Evolutionary conservation across 176 grass and related monocot species (phyloP).

Genomic region (Thalia dealbata): DNA sequence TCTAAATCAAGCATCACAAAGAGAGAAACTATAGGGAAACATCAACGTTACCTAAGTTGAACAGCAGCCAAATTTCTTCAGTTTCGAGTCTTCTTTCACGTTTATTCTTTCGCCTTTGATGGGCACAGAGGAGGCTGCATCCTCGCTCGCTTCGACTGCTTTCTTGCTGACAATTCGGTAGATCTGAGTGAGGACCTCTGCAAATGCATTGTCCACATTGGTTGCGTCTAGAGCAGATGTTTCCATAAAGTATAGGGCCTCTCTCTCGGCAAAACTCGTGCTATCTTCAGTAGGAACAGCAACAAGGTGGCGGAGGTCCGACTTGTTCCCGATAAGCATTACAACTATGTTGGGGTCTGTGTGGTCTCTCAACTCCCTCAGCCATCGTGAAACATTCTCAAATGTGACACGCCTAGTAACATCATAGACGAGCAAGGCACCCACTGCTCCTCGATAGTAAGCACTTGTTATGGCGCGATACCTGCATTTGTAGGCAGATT

Average conservation of each 20-base stretch:
- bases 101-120: slow-evolving; percentile 77
- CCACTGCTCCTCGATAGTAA: slow-evolving; percentile 83
- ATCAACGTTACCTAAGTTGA: slow-evolving; percentile 30
- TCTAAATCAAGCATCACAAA: neutral
- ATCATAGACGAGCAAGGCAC: slow-evolving; percentile 70
- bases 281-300: slow-evolving; percentile 65
- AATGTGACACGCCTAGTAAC: slow-evolving; percentile 71
- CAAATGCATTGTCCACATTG: slow-evolving; percentile 73
- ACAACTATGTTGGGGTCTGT: slow-evolving; percentile 89
- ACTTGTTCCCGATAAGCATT: slow-evolving; percentile 85
- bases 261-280: slow-evolving; percentile 57
- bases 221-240: slow-evolving; percentile 80
- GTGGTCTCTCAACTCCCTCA: slow-evolving; percentile 76
- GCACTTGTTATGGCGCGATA: slow-evolving; percentile 91
- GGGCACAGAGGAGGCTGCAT: slow-evolving; percentile 39
- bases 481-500: slow-evolving; percentile 27
- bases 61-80: slow-evolving; percentile 71
- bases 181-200: slow-evolving; percentile 70
- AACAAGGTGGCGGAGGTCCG: slow-evolving; percentile 75
- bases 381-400: slow-evolving; percentile 74
- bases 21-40: neutral
- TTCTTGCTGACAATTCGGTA: slow-evolving; percentile 77
- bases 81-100: slow-evolving; percentile 68
- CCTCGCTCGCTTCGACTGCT: slow-evolving; percentile 49
- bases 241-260: slow-evolving; percentile 88